Evolutionary conservation across 1,139 yeast species (phyloP).

Genomic region (Pichia sp.): DNA sequence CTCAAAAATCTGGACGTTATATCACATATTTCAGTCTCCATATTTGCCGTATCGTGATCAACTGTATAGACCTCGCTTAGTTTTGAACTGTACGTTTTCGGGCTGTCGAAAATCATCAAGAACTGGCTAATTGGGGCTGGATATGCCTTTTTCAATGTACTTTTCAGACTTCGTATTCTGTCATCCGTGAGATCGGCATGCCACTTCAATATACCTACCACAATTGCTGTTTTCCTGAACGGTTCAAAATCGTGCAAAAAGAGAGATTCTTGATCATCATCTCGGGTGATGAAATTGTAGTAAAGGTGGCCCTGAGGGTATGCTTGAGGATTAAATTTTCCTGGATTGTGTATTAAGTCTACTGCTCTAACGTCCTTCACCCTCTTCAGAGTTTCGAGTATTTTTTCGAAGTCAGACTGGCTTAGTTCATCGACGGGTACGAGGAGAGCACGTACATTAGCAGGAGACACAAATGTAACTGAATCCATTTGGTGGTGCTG

Average conservation of each 20-base stretch:
- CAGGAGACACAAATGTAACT: slow-evolving; percentile 50
- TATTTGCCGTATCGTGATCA: slow-evolving; percentile 26
- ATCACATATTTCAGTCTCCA: slow-evolving; percentile 74
- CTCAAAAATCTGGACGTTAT: slow-evolving; percentile 59
- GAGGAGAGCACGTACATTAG: slow-evolving; percentile 61
- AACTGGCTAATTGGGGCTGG: slow-evolving; percentile 64
- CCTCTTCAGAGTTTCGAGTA: slow-evolving; percentile 43
- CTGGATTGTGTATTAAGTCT: slow-evolving; percentile 65
- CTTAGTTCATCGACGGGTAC: slow-evolving; percentile 66
- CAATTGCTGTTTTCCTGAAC: slow-evolving; percentile 65
- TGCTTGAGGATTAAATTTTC: slow-evolving; percentile 76
- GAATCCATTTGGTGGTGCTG: slow-evolving; percentile 32
- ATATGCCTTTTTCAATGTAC: slow-evolving; percentile 40
- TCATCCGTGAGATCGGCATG: slow-evolving; percentile 32
- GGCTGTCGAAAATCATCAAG: slow-evolving; percentile 55
- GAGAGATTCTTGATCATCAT: slow-evolving; percentile 53
- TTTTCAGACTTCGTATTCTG: slow-evolving; percentile 32
- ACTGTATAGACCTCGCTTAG: slow-evolving; percentile 16
- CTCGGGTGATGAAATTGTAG: slow-evolving; percentile 49
- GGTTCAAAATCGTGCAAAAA: slow-evolving; percentile 88
- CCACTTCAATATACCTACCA: slow-evolving; percentile 60
- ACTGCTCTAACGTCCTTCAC: slow-evolving; percentile 64
- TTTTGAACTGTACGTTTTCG: slow-evolving; percentile 29
- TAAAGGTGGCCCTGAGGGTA: slow-evolving; percentile 73
- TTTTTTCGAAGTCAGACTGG: slow-evolving; percentile 43